phyloP scores from a whole-genome alignment of 2,329 filamentous ascomycete genomes.

The Truncatella angustata region DNA sequence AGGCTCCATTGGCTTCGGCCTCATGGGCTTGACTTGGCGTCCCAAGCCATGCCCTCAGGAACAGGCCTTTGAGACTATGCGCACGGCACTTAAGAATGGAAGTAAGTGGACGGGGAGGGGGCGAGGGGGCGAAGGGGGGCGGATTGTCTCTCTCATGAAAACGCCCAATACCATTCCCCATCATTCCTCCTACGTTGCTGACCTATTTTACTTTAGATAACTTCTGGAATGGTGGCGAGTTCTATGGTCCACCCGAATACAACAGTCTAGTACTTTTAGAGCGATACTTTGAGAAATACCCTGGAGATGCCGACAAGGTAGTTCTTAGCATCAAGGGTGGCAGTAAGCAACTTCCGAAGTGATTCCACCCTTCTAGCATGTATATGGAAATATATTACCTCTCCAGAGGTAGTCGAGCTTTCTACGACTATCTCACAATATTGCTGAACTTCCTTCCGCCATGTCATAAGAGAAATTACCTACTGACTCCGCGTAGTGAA shows the following conservation, averaged over 20 bases:
- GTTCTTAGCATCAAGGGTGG: conserved; percentile 57
- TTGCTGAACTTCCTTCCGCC: too few species aligned
- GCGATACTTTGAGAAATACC: conserved; percentile 53
- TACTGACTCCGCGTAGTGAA: too few species aligned
- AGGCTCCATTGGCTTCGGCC: conserved; percentile 2
- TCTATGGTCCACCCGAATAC: conserved; percentile 47
- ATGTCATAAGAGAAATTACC: too few species aligned
- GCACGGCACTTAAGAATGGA: conserved; percentile 13
- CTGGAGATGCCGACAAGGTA: conserved; percentile 53
- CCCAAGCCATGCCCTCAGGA: not conserved
- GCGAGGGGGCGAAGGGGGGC: too few species aligned
- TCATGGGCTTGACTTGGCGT: conserved; percentile 5
- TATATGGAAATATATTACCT: too few species aligned
- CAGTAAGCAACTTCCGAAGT: too few species aligned
- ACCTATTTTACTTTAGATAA: not conserved
- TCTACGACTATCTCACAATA: too few species aligned
- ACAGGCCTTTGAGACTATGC: conserved; percentile 12
- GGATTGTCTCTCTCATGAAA: not conserved
- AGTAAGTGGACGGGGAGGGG: conserved; percentile 20
- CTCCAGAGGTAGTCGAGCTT: too few species aligned
- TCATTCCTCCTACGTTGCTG: not conserved
- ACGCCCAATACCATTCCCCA: not conserved
- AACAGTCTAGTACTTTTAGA: conserved; percentile 54
- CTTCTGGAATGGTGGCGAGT: not conserved
- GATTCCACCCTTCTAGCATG: too few species aligned